A percentile compares a stretch with the other conserved stretches of the same genome.
phyloP scores from a whole-genome alignment of 208 protist species.

The Crithidia expoeki region DNA sequence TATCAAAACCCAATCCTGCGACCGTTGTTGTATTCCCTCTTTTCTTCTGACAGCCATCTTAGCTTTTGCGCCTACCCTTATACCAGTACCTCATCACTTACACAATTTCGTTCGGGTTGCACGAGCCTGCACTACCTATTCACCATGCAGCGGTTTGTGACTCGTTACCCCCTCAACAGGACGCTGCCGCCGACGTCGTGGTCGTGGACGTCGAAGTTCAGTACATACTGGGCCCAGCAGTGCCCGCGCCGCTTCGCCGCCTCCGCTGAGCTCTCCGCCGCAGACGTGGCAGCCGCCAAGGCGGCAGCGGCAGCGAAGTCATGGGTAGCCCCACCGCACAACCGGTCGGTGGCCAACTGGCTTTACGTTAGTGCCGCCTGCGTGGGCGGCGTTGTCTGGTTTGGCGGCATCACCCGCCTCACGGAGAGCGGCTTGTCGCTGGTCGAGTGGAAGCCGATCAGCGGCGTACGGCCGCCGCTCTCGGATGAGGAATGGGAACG shows the following conservation, averaged over 20 bases:
- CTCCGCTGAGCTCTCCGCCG: slow-evolving; percentile 8
- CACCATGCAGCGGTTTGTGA: slow-evolving; percentile 29
- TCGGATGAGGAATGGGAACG: slow-evolving; percentile 93
- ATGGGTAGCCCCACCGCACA: slow-evolving; percentile 47
- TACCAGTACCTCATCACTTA: neutral
- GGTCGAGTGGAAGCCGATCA: slow-evolving; percentile 93
- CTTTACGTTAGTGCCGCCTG: slow-evolving; percentile 84
- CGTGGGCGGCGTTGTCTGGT: slow-evolving; percentile 92
- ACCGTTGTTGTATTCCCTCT: neutral
- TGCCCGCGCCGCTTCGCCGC: slow-evolving; percentile 24
- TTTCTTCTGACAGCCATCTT: neutral
- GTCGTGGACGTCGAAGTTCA: slow-evolving; percentile 10
- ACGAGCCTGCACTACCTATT: neutral
- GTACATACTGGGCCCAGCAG: slow-evolving; percentile 17
- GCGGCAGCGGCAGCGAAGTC: slow-evolving; percentile 5
- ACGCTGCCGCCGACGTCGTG: slow-evolving; percentile 10
- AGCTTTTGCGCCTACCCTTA: neutral
- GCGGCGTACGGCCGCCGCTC: slow-evolving; percentile 88
- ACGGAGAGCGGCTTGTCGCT: slow-evolving; percentile 96
- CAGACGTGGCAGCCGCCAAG: slow-evolving; percentile 12
- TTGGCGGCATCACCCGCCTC: slow-evolving; percentile 94
- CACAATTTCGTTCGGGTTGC: no score
- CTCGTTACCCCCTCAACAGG: slow-evolving; percentile 10
- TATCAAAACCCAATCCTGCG: no score
- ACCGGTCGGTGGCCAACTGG: slow-evolving; percentile 86